These are phyloP conservation scores for Colletotrichum gloeosporioides DNA, from an alignment of 2,329 filamentous ascomycete species.

Conservation along the genomic window DNA sequence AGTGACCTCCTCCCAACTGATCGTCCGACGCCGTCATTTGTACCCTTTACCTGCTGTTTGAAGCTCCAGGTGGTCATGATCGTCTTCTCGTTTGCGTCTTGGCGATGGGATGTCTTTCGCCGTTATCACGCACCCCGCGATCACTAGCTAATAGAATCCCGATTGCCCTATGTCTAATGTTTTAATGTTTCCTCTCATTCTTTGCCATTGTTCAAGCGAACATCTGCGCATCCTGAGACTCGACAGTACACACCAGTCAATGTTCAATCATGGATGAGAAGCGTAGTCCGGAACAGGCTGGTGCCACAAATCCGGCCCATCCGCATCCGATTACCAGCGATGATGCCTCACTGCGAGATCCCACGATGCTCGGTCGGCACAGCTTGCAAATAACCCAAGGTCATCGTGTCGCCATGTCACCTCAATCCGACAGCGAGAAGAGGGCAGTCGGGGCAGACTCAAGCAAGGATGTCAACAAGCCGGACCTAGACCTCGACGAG, in stretches of 20 bases:
- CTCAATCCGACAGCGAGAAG: background rate
- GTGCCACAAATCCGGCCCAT: background rate
- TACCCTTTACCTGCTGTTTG: background rate
- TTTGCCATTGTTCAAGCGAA: background rate
- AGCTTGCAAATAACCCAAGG: constrained; percentile 3
- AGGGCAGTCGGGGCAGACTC: background rate
- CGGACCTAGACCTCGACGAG: background rate
- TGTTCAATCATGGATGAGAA: background rate
- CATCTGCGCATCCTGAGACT: background rate
- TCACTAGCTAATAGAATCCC: background rate
- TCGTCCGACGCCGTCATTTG: background rate
- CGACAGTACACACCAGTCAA: background rate
- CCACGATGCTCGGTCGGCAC: background rate
- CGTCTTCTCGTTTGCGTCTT: background rate
- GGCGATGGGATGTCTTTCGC: background rate
- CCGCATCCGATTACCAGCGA: background rate
- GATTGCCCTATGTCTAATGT: background rate
- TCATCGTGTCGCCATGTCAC: background rate
- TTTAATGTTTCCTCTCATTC: background rate
- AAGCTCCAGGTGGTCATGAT: background rate
- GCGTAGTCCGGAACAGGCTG: background rate
- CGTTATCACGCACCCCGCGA: background rate
- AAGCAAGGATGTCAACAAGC: background rate
- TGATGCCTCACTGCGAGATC: background rate
- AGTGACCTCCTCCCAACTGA: background rate